Percentiles rank a stretch among this genome's conserved stretches.
phyloP scores from a whole-genome alignment of 352 stramenopile genomes.

The Pythium rhizo-oryzae region DNA sequence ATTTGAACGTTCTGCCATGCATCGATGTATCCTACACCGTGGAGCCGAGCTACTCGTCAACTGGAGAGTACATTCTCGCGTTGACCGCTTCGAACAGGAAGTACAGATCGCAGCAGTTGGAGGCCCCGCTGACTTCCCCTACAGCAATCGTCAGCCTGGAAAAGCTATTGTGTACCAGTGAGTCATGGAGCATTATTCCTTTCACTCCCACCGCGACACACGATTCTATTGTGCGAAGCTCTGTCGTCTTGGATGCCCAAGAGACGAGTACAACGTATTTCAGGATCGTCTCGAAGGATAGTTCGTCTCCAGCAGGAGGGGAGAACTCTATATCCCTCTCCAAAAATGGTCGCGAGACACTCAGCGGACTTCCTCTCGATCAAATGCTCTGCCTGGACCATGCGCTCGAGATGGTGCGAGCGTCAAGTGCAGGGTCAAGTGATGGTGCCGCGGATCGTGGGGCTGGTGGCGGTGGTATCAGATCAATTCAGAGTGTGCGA shows the following conservation, averaged over 20 bases:
- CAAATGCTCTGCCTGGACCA: constrained; percentile 82
- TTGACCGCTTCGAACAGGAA: constrained; percentile 65
- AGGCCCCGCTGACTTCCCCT: neutral
- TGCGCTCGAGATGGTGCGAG: constrained; percentile 49
- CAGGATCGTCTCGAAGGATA: constrained; percentile 44
- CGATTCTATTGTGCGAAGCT: neutral
- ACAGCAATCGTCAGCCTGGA: constrained; percentile 50
- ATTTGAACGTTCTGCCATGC: constrained; percentile 59
- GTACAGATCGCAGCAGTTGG: constrained; percentile 29
- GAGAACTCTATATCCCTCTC: neutral
- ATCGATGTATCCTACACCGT: constrained; percentile 68
- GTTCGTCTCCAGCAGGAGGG: neutral
- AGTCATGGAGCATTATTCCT: constrained; percentile 56
- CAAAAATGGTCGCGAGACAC: neutral
- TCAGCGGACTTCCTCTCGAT: constrained; percentile 43
- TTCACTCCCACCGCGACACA: constrained; percentile 28
- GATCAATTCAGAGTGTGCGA: constrained; percentile 86
- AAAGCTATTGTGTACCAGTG: constrained; percentile 61
- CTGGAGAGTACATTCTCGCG: constrained; percentile 74
- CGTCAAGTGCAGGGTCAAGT: constrained; percentile 7
- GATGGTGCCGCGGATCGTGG: constrained; percentile 33
- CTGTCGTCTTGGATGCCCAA: constrained; percentile 46
- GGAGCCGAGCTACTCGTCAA: constrained; percentile 63
- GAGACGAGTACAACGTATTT: constrained; percentile 85
- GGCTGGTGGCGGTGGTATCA: constrained; percentile 49